Evolutionary conservation across 2,329 filamentous ascomycete genomes (phyloP), one percentile per base, ranked within the genome.

Genomic region (Ambrosiella beaveri): DNA sequence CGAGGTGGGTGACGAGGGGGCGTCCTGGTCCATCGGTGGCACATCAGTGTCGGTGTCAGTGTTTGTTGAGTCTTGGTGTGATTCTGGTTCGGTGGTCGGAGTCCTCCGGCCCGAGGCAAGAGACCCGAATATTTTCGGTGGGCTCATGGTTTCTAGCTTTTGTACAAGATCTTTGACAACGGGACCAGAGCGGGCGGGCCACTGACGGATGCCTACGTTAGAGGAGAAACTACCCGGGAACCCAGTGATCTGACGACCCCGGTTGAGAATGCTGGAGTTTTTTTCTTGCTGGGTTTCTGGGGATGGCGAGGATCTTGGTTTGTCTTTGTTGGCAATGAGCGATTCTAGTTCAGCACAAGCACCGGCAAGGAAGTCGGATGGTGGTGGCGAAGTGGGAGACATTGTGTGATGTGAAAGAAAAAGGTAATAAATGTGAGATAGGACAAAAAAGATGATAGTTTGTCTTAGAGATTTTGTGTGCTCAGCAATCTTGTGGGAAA

Each of bases 211-310:
- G 38, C 59, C 59, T 13, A 61, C 56, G 57, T 61, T 61, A 13
- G 59, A 61, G 12, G 59, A 61, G 47, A 61, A 61, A 39, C 59
- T 61, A 37, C 56, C 56, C 19, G 52, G 56, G 51, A 61, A 61
- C 6, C 59, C 59, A 6, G 56, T 56, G 35, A 58, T 53, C 38
- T 61, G 56, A 47, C 59, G 59, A 36, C 57, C 57, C 47, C 59
- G 59, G 57, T 56, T 47, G 40, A 61, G 57, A 41, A 61, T 61
- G 40, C 59, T 58, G 17, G 47, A 35, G 17, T 2, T n/a, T 27
- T 7, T 15, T 11, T 11, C 9, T 27, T 35, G 47, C n/a, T 2
- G 19, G 2, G 13, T 15, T 11, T 44, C 27, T 27, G 44, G 35
- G 41, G 52, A 54, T 12, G 41, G 45, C 9, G 13, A 40, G 41